Evolutionary conservation across 2,329 filamentous ascomycete species (phyloP).

Genomic region (Penicillium thymicola): DNA sequence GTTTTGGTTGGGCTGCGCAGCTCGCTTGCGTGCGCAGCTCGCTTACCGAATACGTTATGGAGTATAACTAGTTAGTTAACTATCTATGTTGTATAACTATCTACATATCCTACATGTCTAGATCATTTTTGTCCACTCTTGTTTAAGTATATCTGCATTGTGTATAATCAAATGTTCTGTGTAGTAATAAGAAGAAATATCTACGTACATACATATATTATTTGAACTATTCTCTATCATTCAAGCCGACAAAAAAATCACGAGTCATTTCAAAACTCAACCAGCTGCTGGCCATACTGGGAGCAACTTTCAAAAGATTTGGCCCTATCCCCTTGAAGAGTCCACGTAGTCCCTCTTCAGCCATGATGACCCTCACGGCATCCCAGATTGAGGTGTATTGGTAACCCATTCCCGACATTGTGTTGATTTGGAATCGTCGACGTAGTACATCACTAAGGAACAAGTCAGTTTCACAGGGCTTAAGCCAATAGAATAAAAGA

Average conservation of each 20-base stretch:
- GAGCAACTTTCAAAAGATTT: slow-evolving; percentile 93
- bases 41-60: no score
- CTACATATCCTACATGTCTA: no score
- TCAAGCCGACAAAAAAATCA: slow-evolving; percentile 71
- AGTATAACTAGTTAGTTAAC: no score
- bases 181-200: background rate
- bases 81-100: no score
- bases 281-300: slow-evolving; percentile 98
- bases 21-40: no score
- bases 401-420: slow-evolving; percentile 98
- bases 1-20: no score
- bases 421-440: slow-evolving; percentile 95
- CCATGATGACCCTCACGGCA: slow-evolving; percentile 75
- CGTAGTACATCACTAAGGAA: slow-evolving; percentile 75
- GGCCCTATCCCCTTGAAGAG: slow-evolving; percentile 96
- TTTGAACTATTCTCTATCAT: slow-evolving; percentile 26
- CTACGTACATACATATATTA: slow-evolving; percentile 13
- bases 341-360: slow-evolving; percentile 77
- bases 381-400: slow-evolving; percentile 85
- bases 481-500: background rate
- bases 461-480: slow-evolving; percentile 8
- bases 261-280: slow-evolving; percentile 92
- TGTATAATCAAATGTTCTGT: background rate
- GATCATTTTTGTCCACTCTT: background rate
- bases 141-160: background rate